Base-by-base conservation (phyloP, 257 asterid species). In the Paulownia fortunei region DNA sequence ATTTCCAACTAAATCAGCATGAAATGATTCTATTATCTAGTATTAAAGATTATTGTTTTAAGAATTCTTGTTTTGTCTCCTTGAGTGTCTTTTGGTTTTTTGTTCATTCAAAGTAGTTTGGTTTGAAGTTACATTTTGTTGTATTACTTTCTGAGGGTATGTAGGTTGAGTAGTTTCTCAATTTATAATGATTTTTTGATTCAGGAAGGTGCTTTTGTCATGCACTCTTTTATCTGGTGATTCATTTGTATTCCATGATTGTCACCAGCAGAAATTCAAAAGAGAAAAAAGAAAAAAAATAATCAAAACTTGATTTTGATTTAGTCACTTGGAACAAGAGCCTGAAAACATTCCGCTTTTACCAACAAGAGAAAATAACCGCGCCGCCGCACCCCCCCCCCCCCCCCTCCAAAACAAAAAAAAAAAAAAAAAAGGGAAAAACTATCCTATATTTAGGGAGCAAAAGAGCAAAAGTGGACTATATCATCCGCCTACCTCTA, bases 171-270 rank as follows among this genome's bases (percentile, higher is more conserved):
- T 19, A 61, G 46, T 64, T 63, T 37, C 2, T 52, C 37, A 9
- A 36, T 49, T 23, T 60, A 2, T 23, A 30, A 3, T 46, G 12
- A 15, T 9, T 23, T 21, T 12, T 44, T 16, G 1, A 5, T 51
- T 19, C 32, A 0, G 6, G 18, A n/a, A 51, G 76, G 64, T 51
- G 46, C 46, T 75, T 75, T 42, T 75, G 23, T 69, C n/a, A 5
- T 58, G 72, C 41, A 34, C 24, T 32, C 42, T 23, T 41, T 47
- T 42, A 46, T 42, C 34, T 67, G 80, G 66, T 58, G 39, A 66
- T 30, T 66, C 76, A 74, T 52, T 65, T 6, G 37, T 55, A 23
- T 76, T 65, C 3, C 80, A 64, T 65, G 65, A 52, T 52, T 9
- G 41, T 64, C 13, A 23, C 24, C 44, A 39, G 10, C 32, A 39